These are phyloP conservation scores for Candida multigemmis DNA, from an alignment of 805 yeast species.

Conservation along the genomic window DNA sequence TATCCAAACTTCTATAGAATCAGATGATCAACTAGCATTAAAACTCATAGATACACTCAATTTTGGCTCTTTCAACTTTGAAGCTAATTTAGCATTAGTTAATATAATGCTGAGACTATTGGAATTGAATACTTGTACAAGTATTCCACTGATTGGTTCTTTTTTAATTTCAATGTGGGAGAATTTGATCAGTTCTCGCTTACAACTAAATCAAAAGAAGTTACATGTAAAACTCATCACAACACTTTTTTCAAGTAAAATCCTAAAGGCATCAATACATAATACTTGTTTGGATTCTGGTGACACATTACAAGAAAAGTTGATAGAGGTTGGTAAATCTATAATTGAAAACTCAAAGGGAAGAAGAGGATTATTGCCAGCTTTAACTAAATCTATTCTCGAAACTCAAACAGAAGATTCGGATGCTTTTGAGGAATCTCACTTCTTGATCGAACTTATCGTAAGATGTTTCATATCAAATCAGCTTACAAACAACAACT, in stretches of 20 bases:
- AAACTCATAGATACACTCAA: too few species aligned
- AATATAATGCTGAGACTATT: too few species aligned
- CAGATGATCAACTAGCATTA: too few species aligned
- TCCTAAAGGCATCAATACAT: conserved; percentile 29
- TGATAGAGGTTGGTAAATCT: conserved; percentile 29
- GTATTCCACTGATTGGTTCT: too few species aligned
- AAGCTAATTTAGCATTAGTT: too few species aligned
- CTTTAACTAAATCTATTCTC: conserved; percentile 38
- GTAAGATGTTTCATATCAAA: conserved; percentile 35
- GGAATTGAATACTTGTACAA: too few species aligned
- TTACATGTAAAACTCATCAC: conserved; percentile 52
- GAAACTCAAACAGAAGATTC: conserved; percentile 28
- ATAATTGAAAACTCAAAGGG: conserved; percentile 44
- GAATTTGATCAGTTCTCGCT: conserved; percentile 45
- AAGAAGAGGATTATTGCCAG: conserved; percentile 63
- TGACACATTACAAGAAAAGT: conserved; percentile 12
- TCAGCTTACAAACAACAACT: conserved; percentile 50
- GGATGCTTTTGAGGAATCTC: conserved; percentile 25
- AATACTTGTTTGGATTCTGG: too few species aligned
- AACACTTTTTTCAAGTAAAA: conserved; percentile 31
- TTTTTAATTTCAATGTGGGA: conserved; percentile 45
- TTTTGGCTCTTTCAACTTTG: too few species aligned
- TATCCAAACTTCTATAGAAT: too few species aligned
- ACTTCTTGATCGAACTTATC: conserved; percentile 46
- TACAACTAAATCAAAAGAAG: conserved; percentile 55